Evolutionary conservation across 208 protist species (phyloP), one percentile per base, ranked within the genome.

Genomic region (Lotmaria passim): DNA sequence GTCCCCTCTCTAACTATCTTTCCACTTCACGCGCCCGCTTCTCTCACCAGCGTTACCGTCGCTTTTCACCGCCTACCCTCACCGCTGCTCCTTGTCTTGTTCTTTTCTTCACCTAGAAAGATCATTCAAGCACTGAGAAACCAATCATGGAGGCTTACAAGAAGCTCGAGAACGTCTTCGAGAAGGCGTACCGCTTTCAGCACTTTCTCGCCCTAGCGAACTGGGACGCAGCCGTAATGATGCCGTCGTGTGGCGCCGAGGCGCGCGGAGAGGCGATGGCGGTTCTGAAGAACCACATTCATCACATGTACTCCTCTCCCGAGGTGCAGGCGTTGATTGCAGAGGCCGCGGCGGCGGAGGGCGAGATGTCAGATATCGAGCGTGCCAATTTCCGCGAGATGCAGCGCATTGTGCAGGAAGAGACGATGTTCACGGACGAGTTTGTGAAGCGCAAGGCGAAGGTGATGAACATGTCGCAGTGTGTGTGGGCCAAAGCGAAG

Each of bases 201-300:
- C 73, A 83, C 60, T 41, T 87, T 12, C 33, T 70, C 0, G 38
- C n/a, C 2, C 26, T 92, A 7, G 71, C 67, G 0, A 34, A 63
- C 26, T 93, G 87, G 83, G 87, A 93, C 53, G 28, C 69, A 4
- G 44, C 64, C 0, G 62, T 74, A 10, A 74, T 78, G 47, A 92
- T 92, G 86, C 83, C 87, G 7, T 46, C 67, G 3, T 79, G 81
- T 52, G 79, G 75, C 24, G 44, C 69, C 11, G 70, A 50, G 26
- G 68, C 75, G 3, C 75, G 87, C 15, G 72, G 67, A 12, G 66
- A 63, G 17, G 79, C 84, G 14, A 64, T 86, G 65, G 77, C 64
- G 5, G 73, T 81, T 34, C 51, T 89, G 0, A 33, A 70, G 36
- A 46, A 64, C 5, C 55, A 74, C 33, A 55, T 78, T 17, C 73